Conservation (phyloP, 345 rosid species). For the Citrus unshiu region DNA sequence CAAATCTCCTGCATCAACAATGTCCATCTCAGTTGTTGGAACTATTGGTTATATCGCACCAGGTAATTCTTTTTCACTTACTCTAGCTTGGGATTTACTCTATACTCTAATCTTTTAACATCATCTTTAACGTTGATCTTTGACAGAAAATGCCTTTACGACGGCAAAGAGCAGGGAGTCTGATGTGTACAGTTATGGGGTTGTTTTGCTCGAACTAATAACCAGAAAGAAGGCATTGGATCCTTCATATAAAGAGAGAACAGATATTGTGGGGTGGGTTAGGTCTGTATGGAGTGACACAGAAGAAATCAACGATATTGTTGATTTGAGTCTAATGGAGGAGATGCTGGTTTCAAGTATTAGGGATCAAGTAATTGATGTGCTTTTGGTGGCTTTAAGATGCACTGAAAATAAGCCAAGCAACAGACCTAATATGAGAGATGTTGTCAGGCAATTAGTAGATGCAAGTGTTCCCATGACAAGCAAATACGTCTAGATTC, state of each 20-base stretch:
- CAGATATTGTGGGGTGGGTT: conserved; percentile 50
- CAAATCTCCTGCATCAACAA: conserved; percentile 37
- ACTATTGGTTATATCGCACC: conserved; percentile 85
- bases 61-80: conserved; percentile 33
- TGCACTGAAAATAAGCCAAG: conserved; percentile 59
- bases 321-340: conserved; percentile 37
- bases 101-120: neutral
- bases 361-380: conserved; percentile 47
- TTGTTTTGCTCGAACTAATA: conserved; percentile 62
- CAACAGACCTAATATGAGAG: conserved; percentile 65
- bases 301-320: conserved; percentile 34
- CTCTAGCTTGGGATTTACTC: neutral
- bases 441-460: conserved; percentile 52
- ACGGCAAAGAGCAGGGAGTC: conserved; percentile 50
- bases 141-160: conserved; percentile 60
- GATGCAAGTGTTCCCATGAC: conserved; percentile 7
- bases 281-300: conserved; percentile 37
- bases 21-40: conserved; percentile 46
- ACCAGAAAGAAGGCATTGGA: conserved; percentile 53
- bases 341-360: conserved; percentile 48
- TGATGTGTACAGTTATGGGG: conserved; percentile 69
- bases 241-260: conserved; percentile 27
- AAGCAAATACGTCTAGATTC: neutral
- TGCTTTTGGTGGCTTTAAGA: conserved; percentile 47
- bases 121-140: neutral